Percentiles rank a stretch among this genome's conserved stretches.
These are phyloP conservation scores for Paramyrothecium sp. DNA, from an alignment of 2,329 filamentous ascomycete species.

Conservation along the genomic window DNA sequence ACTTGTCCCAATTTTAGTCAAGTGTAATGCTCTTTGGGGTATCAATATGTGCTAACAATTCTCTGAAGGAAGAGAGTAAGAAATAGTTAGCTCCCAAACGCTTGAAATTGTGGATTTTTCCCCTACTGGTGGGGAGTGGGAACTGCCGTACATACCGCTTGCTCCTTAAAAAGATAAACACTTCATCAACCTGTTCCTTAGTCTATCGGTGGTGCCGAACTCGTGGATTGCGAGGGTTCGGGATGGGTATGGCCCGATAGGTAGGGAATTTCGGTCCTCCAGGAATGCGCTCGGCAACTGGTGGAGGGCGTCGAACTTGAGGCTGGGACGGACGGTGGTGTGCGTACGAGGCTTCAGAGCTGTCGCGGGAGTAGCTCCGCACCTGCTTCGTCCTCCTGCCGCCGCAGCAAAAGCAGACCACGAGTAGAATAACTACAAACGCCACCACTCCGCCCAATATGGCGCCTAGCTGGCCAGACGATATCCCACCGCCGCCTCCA, in stretches of 20 bases:
- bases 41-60: no score
- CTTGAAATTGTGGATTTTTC: no score
- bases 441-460: conserved; percentile 38
- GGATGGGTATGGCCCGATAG: conserved; percentile 29
- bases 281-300: conserved; percentile 23
- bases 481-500: conserved; percentile 21
- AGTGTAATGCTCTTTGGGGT: no score
- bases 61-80: no score
- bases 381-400: conserved; percentile 7
- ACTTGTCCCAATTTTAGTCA: no score
- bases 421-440: conserved; percentile 29
- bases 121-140: no score
- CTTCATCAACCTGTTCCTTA: no score
- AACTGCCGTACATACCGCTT: no score
- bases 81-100: no score
- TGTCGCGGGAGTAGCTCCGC: background rate
- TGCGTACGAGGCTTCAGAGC: background rate
- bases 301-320: conserved; percentile 11
- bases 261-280: conserved; percentile 31
- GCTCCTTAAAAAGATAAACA: no score
- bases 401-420: conserved; percentile 29
- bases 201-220: background rate
- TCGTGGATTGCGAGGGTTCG: conserved; percentile 21
- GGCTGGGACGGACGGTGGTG: background rate
- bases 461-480: conserved; percentile 35